Conservation (phyloP, 106 monocot genomes). For the Narthecium ossifragum region DNA sequence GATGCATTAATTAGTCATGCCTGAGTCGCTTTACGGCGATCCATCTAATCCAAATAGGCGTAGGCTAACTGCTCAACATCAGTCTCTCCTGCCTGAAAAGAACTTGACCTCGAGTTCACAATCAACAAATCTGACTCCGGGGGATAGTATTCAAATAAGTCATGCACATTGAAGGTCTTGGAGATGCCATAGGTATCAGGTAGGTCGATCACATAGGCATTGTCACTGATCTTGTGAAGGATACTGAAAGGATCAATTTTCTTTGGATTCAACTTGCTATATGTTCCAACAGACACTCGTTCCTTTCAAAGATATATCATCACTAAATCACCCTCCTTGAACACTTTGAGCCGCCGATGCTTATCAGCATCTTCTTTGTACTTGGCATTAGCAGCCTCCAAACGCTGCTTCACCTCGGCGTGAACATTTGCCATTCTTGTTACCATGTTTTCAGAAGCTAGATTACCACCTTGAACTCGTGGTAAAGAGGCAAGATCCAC, state of each 20-base stretch:
- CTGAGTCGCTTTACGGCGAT: too few relatives aligned
- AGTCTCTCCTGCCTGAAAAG: too few relatives aligned
- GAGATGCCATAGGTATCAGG: not conserved
- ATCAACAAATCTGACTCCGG: too few relatives aligned
- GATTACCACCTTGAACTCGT: too few relatives aligned
- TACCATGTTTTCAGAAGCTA: too few relatives aligned
- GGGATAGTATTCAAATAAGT: not conserved
- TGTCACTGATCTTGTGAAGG: not conserved
- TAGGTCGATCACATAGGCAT: not conserved
- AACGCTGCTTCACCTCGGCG: too few relatives aligned
- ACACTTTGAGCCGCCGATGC: not conserved
- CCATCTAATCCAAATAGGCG: too few relatives aligned
- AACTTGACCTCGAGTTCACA: too few relatives aligned
- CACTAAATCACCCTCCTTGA: slow-evolving; percentile 1
- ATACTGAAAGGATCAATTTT: not conserved
- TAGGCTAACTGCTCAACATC: too few relatives aligned
- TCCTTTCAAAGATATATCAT: not conserved
- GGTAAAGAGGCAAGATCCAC: too few relatives aligned
- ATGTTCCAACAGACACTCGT: not conserved
- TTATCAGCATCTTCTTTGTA: not conserved
- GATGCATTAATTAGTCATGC: too few relatives aligned
- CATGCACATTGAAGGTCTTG: not conserved
- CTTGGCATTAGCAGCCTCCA: not conserved
- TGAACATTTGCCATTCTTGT: too few relatives aligned
- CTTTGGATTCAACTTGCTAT: not conserved